Evolutionary conservation across 2,329 filamentous ascomycete species (phyloP), one percentile per base, ranked within the genome.

Genomic region (Cordyceps cicadae): DNA sequence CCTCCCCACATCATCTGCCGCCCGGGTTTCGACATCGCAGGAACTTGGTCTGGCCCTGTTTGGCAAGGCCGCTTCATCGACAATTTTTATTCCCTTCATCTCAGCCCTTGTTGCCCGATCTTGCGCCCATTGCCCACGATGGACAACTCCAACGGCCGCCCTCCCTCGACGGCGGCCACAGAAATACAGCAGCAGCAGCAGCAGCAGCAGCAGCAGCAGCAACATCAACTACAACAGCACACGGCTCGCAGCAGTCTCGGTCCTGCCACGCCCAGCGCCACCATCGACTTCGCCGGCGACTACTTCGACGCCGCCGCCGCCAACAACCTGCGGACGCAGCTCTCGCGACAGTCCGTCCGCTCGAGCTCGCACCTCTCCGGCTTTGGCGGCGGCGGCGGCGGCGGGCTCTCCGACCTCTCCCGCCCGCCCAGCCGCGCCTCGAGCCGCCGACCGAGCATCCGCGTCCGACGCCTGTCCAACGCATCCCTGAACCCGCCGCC

Each of bases 401-500:
- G 45, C 34, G 46, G 46, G 29, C 58, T 39, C 11, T 15, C 39
- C 8, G 24, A 9, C 19, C 54, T 59, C 5, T 50, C 55, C 17
- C 49, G 55, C 11, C 60, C 54, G 4, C 54, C 41, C 19, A 62
- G 49, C 41, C 60, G 60, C 5, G 57, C 48, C 48, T 61, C 59
- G 32, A 62, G 54, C 21, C 56, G 57, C 45, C 51, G 51, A 19
- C 61, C 61, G 7, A 62, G 61, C 39, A 62, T 62, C 37, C 61
- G 61, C 19, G 41, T 62, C 24, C 61, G 61, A n/a, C 56, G 61
- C 34, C 19, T 43, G 17, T 62, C 61, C 34, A 62, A 48, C 32
- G 45, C 39, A 29, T 59, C 51, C 12, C 17, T 48, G n/a, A 41
- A 45, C 21, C 21, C 37, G 5, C 60, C 8, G 5, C 60, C 8